Base-by-base conservation (phyloP, 495 filamentous ascomycete genomes). In the Geopyxis carbonaria region DNA sequence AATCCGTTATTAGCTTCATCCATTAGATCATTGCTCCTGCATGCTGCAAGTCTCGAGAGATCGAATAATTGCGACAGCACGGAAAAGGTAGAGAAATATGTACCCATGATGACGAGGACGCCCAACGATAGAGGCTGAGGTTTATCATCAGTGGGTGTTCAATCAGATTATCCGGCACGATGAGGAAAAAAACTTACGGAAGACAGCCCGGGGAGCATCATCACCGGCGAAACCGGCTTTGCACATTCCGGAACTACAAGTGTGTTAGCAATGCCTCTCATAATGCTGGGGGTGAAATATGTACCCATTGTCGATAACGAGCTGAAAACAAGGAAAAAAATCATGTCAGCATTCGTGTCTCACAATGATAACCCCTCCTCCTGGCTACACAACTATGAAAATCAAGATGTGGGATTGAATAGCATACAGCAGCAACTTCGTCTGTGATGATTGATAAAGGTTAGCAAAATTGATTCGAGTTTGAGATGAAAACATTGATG, bases 281-380 rank as follows among this genome's bases (percentile, higher is more conserved):
- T 28, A 18, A 34, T 39, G 36, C 36, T 9, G 23, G 8, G 15
- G 10, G 11, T 1, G 40, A 58, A 59, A 83, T 75, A n/a, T n/a
- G n/a, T 82, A 97, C 89, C 89, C 89, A 95, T 97, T 97, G 85
- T 97, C 89, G 67, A 97, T 97, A 67, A 97, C 89, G 83, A 97
- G 87, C 53, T 56, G 42, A 21, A 38, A 16, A 29, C 14, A 20
- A 5, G 25, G 15, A 25, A 15, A 35, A 21, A 41, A 19, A 2
- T 15, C 13, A 41, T 36, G 48, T 56, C 49, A 56, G 53, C 52
- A 53, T 32, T 9, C 9, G 37, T 20, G n/a, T 15, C 13, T 39
- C 3, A 18, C 22, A 39, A 15, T 5, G 22, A 36, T 33, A 41
- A 40, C 29, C 25, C 22, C 36, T 37, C 27, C 36, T 28, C 22